phyloP scores from a whole-genome alignment of 176 grass and related monocot species.

The Oryza brachyantha region DNA sequence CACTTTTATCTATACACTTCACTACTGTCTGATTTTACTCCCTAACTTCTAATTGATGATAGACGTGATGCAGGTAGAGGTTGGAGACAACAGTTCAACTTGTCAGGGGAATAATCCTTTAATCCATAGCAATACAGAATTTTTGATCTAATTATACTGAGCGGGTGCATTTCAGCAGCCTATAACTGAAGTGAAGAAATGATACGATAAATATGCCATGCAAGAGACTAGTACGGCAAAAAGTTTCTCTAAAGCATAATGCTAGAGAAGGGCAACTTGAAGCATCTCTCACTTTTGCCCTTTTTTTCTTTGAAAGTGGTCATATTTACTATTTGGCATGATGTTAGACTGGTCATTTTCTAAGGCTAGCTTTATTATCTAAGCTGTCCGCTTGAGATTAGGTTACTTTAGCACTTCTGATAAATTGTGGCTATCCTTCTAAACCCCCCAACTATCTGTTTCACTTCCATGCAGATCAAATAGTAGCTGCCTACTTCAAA shows the following conservation, averaged over 20 bases:
- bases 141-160: background rate
- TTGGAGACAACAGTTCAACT: background rate
- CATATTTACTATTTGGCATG: background rate
- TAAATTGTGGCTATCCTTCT: background rate
- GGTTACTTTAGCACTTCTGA: background rate
- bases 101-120: background rate
- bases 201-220: background rate
- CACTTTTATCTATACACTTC: background rate
- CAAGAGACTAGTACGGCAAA: background rate
- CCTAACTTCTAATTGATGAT: background rate
- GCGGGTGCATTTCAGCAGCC: background rate
- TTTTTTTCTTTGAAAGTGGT: no score
- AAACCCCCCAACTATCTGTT: background rate
- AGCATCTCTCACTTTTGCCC: background rate
- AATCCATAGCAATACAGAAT: background rate
- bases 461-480: constrained; percentile 29
- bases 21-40: background rate
- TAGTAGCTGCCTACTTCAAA: background rate
- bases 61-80: background rate
- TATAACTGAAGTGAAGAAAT: background rate
- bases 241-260: background rate
- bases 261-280: background rate
- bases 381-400: background rate
- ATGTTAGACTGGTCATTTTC: background rate
- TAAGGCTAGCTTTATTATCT: background rate